A percentile compares a stretch with the other conserved stretches of the same genome.
These are phyloP conservation scores for Aurantiochytrium sp. DNA, from an alignment of 108 stramenopile genomes.

Conservation along the genomic window DNA sequence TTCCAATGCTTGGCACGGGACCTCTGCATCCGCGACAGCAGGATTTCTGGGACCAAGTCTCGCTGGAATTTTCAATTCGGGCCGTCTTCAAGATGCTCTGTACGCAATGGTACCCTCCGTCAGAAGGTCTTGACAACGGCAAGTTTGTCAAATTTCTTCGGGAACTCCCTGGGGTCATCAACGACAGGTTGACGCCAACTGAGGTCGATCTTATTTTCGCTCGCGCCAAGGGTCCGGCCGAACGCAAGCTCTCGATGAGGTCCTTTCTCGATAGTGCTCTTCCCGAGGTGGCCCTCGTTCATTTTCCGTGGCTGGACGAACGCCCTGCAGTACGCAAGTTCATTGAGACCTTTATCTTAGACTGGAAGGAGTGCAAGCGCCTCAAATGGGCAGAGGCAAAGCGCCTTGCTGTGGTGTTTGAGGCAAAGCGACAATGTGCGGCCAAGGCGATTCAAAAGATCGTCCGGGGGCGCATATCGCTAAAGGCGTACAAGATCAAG, in stretches of 20 bases:
- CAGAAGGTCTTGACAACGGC: not conserved
- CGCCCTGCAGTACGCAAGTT: not conserved
- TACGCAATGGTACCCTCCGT: not conserved
- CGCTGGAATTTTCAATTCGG: not conserved
- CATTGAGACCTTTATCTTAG: not conserved
- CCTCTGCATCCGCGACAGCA: not conserved
- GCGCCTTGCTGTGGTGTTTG: not conserved
- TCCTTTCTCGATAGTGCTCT: not conserved
- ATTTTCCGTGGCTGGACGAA: not conserved
- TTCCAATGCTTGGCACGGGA: not conserved
- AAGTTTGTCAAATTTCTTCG: not conserved
- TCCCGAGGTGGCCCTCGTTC: not conserved
- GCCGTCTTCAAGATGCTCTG: not conserved
- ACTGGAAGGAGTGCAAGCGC: not conserved
- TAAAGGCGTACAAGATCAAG: not conserved
- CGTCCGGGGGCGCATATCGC: not conserved
- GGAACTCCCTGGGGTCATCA: not conserved
- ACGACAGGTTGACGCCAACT: not conserved
- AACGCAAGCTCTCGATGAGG: not conserved
- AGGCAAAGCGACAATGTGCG: not conserved
- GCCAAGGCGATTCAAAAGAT: not conserved
- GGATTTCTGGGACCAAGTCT: not conserved
- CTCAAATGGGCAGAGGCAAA: not conserved
- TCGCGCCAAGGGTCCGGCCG: not conserved
- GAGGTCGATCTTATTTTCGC: constrained; percentile 4